Evolutionary conservation across 768 basidiomycete genomes (phyloP).

Genomic region (Psilocybe sp.): DNA sequence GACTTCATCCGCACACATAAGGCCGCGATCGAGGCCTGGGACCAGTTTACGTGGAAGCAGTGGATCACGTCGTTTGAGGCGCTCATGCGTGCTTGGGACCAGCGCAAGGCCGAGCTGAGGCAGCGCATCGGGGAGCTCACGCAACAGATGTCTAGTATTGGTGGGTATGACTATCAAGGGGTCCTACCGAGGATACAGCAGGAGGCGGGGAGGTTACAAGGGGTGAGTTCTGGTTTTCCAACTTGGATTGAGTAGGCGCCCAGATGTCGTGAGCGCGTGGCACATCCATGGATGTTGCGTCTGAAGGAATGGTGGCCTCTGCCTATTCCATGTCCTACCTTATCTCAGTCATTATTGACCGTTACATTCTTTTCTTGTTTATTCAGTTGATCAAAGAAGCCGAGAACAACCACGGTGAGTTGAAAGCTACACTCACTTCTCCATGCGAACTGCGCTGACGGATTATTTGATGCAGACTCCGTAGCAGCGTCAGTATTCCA

Average conservation of each 20-base stretch:
- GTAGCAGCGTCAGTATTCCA: slow-evolving; percentile 72
- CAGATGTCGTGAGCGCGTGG: too few species aligned
- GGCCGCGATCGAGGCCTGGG: slow-evolving; percentile 68
- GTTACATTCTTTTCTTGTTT: not conserved
- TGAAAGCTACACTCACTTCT: not conserved
- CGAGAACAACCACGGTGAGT: slow-evolving; percentile 47
- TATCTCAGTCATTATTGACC: not conserved
- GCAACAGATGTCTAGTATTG: slow-evolving; percentile 34
- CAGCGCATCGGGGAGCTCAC: slow-evolving; percentile 40
- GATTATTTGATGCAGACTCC: slow-evolving; percentile 39
- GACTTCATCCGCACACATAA: slow-evolving; percentile 68
- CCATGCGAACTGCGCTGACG: not conserved
- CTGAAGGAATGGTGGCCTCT: not conserved
- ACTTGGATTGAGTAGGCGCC: not conserved
- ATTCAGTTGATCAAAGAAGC: slow-evolving; percentile 56
- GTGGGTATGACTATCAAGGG: slow-evolving; percentile 37
- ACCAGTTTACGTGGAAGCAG: slow-evolving; percentile 70
- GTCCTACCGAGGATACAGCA: slow-evolving; percentile 49
- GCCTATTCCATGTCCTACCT: not conserved
- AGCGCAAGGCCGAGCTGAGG: slow-evolving; percentile 54
- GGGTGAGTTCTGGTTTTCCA: slow-evolving; percentile 36
- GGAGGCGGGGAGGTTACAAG: slow-evolving; percentile 57
- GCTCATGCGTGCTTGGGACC: slow-evolving; percentile 65
- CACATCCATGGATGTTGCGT: too few species aligned
- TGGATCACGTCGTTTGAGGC: slow-evolving; percentile 58